phyloP scores from a whole-genome alignment of 2,329 filamentous ascomycete species.

The Talaromyces sp. region DNA sequence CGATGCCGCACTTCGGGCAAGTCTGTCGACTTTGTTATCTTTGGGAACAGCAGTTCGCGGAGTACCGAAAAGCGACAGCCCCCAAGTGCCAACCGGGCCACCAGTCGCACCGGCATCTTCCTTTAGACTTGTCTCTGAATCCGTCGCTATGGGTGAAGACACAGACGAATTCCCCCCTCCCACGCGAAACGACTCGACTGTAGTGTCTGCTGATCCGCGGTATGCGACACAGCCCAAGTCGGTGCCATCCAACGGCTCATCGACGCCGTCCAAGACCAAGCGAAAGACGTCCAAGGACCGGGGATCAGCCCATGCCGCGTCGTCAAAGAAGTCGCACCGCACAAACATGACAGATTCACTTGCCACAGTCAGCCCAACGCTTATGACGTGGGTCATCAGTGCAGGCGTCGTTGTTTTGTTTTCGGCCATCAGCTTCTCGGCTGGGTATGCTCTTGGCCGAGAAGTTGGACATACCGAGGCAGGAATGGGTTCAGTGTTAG shows the following conservation, averaged over 20 bases:
- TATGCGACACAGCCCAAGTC: constrained; percentile 19
- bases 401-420: constrained; percentile 61
- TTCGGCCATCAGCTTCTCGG: constrained; percentile 60
- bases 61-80: constrained; percentile 56
- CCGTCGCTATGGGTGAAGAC: constrained; percentile 48
- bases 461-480: constrained; percentile 52
- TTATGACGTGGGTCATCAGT: constrained; percentile 62
- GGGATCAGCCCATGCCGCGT: constrained; percentile 21
- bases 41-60: constrained; percentile 85
- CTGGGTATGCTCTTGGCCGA: constrained; percentile 57
- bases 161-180: constrained; percentile 20
- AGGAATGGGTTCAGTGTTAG: constrained; percentile 20
- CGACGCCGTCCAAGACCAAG: constrained; percentile 20
- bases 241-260: constrained; percentile 17
- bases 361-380: constrained; percentile 48
- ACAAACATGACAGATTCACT: constrained; percentile 24
- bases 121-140: constrained; percentile 57
- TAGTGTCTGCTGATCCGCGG: constrained; percentile 14
- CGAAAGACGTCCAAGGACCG: constrained; percentile 35
- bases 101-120: constrained; percentile 37
- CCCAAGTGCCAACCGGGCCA: constrained; percentile 20
- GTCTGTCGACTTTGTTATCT: constrained; percentile 91
- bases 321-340: constrained; percentile 30
- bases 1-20: constrained; percentile 86
- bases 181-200: constrained; percentile 14